A percentile compares a stretch with the other conserved stretches of the same genome.
Conservation (phyloP, 1,284 basidiomycete species). For the Puccinia sorghi region DNA sequence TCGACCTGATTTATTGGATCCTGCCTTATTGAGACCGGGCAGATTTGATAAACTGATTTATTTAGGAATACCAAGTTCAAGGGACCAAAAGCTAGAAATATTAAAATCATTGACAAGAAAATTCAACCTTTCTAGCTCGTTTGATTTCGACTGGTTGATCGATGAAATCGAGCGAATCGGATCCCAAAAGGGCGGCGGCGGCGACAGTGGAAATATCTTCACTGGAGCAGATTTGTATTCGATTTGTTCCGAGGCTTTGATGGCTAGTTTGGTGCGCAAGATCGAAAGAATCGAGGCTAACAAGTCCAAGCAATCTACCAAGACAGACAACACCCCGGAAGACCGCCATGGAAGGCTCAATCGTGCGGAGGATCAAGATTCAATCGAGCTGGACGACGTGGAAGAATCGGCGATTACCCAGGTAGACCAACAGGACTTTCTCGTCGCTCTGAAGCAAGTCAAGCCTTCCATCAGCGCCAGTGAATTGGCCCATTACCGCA, state of each 20-base stretch:
- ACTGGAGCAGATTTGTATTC: slow-evolving; percentile 99
- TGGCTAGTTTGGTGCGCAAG: slow-evolving; percentile 83
- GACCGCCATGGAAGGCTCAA: too few species aligned
- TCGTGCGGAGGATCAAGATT: slow-evolving; percentile 56
- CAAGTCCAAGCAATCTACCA: slow-evolving; percentile 51
- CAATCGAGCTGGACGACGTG: not conserved
- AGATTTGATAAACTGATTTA: slow-evolving; percentile 98
- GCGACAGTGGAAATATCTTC: slow-evolving; percentile 55
- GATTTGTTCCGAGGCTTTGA: slow-evolving; percentile 90
- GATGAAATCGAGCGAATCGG: slow-evolving; percentile 57
- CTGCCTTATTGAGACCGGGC: slow-evolving; percentile 60
- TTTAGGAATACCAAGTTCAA: slow-evolving; percentile 84
- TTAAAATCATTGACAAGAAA: slow-evolving; percentile 87
- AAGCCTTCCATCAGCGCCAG: slow-evolving; percentile 82
- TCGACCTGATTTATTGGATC: slow-evolving; percentile 61
- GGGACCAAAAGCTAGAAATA: slow-evolving; percentile 83
- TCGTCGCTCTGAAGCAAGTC: slow-evolving; percentile 71
- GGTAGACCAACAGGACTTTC: slow-evolving; percentile 75
- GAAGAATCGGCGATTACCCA: slow-evolving; percentile 82
- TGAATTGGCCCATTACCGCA: slow-evolving; percentile 81
- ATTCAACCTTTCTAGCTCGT: slow-evolving; percentile 74
- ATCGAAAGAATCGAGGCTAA: slow-evolving; percentile 61
- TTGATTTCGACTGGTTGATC: slow-evolving; percentile 71
- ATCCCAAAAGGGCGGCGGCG: slow-evolving; percentile 55
- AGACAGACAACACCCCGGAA: slow-evolving; percentile 14